Percentiles rank a stretch among this genome's conserved stretches.
Conservation (phyloP, 495 filamentous ascomycete species). For the Lineolata rhizophorae region DNA sequence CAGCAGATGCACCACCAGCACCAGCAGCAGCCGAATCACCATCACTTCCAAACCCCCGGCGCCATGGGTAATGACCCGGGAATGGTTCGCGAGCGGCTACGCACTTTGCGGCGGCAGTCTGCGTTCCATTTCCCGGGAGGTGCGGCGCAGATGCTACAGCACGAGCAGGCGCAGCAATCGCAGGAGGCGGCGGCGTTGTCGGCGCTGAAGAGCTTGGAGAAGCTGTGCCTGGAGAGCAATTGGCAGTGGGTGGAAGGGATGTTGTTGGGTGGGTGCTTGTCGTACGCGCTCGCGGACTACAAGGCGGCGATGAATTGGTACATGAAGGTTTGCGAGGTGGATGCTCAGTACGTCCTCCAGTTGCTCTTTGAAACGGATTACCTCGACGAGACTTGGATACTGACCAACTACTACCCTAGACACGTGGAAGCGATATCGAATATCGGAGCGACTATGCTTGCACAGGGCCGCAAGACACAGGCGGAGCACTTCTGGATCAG, state of each 20-base stretch:
- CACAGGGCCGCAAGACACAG: constrained; percentile 60
- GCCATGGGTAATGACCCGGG: no score
- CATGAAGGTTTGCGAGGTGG: constrained; percentile 56
- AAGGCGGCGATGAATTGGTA: constrained; percentile 79
- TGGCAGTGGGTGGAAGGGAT: constrained; percentile 96
- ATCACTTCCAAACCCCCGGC: no score
- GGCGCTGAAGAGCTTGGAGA: not conserved
- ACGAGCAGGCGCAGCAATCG: no score
- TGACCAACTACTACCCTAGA: constrained; percentile 25
- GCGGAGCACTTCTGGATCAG: constrained; percentile 72
- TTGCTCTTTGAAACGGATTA: not conserved
- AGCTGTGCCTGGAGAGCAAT: constrained; percentile 32
- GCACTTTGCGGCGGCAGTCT: constrained; percentile 10
- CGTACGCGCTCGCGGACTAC: constrained; percentile 81
- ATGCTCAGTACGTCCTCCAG: constrained; percentile 39
- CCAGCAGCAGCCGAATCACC: no score
- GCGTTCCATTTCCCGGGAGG: no score
- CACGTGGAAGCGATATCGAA: constrained; percentile 95
- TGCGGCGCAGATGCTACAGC: constrained; percentile 5
- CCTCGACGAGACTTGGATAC: constrained; percentile 1
- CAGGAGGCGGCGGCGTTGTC: not conserved
- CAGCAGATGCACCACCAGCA: no score
- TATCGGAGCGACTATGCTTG: constrained; percentile 69
- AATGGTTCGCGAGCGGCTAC: constrained; percentile 4
- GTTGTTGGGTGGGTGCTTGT: constrained; percentile 75